Evolutionary conservation across 177 flowering plant species (phyloP).

Genomic region (Vitis hybrid): DNA sequence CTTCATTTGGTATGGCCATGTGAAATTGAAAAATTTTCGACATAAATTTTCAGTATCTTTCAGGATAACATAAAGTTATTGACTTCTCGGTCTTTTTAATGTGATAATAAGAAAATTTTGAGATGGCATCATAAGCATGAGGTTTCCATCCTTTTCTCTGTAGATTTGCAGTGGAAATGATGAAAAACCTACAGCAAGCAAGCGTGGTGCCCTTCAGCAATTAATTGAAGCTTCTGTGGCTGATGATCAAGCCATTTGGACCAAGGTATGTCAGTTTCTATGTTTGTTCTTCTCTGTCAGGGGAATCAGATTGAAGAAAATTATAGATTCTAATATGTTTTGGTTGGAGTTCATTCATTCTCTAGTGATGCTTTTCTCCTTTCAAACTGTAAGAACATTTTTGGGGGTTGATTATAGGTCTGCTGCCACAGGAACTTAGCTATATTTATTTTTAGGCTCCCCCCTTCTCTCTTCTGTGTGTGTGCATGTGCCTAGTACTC

Average conservation of each 20-base stretch:
- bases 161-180: slow-evolving; percentile 78
- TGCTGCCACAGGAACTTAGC: too few species aligned
- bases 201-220: slow-evolving; percentile 79
- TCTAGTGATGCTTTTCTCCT: not conserved
- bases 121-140: not conserved
- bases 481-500: too few species aligned
- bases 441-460: too few species aligned
- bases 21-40: not conserved
- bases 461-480: too few species aligned
- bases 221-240: slow-evolving; percentile 66
- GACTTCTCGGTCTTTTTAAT: not conserved
- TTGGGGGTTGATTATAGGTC: too few species aligned
- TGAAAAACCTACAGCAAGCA: slow-evolving; percentile 54
- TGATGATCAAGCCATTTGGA: slow-evolving; percentile 78
- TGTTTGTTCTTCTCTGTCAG: not conserved
- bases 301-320: not conserved
- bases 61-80: not conserved
- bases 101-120: not conserved
- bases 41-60: not conserved
- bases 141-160: slow-evolving; percentile 8
- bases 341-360: too few species aligned
- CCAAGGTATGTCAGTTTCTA: slow-evolving; percentile 51
- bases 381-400: too few species aligned
- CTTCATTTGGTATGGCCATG: slow-evolving; percentile 69
- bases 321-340: not conserved